Evolutionary conservation across 371 early-diverging fungal genomes (phyloP).

Genomic region (Sporodiniella umbellata): DNA sequence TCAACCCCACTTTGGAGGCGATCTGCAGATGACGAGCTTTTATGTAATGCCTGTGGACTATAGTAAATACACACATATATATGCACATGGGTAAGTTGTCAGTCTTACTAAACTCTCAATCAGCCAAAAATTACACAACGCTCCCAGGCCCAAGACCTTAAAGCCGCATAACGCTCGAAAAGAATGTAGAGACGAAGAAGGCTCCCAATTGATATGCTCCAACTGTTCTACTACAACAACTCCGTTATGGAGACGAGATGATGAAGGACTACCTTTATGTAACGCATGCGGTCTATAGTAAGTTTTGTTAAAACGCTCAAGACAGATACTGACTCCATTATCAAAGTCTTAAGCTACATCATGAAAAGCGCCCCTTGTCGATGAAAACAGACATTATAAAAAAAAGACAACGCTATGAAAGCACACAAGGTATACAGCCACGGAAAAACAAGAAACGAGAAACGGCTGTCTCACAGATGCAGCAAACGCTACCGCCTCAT

Average conservation of each 20-base stretch:
- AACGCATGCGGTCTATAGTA: conserved; percentile 96
- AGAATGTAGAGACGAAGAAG: conserved; percentile 32
- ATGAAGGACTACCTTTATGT: conserved; percentile 79
- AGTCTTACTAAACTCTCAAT: no score
- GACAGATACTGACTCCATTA: neutral
- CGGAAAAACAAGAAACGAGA: conserved; percentile 10
- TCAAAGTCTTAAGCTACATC: conserved; percentile 74
- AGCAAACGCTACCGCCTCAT: conserved; percentile 5
- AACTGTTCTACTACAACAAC: conserved; percentile 90
- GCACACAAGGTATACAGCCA: conserved; percentile 8
- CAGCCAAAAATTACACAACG: conserved; percentile 70
- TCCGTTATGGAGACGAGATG: conserved; percentile 93
- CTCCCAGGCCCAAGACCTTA: conserved; percentile 57
- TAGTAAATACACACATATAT: conserved; percentile 47
- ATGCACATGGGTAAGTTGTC: no score
- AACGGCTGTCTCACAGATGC: neutral
- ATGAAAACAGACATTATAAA: conserved; percentile 79
- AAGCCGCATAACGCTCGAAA: conserved; percentile 32
- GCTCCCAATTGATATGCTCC: conserved; percentile 60
- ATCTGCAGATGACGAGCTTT: conserved; percentile 71
- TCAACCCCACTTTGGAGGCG: conserved; percentile 96
- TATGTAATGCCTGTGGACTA: conserved; percentile 97
- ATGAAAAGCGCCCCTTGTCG: conserved; percentile 68
- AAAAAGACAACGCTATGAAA: conserved; percentile 74
- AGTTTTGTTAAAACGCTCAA: conserved; percentile 14